Conservation (phyloP, 148 eudicot species). For the Cornus kousa region DNA sequence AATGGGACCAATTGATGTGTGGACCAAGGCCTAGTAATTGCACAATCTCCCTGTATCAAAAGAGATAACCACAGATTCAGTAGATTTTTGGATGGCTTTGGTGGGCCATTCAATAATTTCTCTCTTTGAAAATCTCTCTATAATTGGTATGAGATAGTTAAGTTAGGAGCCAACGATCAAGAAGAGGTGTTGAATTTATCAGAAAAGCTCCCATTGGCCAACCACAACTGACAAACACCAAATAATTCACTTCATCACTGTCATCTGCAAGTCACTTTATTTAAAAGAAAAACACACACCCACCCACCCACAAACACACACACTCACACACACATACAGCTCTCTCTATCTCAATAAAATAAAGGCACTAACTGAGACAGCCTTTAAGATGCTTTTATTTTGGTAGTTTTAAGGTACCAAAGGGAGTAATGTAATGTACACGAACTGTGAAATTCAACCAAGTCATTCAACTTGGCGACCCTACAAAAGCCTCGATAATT, state of each 20-base stretch:
- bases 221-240: not conserved
- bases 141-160: not conserved
- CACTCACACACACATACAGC: slow-evolving; percentile 8
- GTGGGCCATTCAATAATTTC: slow-evolving; percentile 9
- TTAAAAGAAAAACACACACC: not conserved
- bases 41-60: not conserved
- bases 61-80: not conserved
- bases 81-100: not conserved
- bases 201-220: slow-evolving; percentile 11
- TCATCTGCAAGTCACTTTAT: slow-evolving; percentile 9
- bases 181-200: not conserved
- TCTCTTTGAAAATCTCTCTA: slow-evolving; percentile 2
- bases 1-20: not conserved
- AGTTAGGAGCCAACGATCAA: not conserved
- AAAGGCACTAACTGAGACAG: not conserved
- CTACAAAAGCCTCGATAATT: slow-evolving; percentile 11
- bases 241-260: slow-evolving; percentile 13
- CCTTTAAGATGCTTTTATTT: slow-evolving; percentile 5
- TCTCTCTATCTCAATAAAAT: not conserved
- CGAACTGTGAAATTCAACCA: slow-evolving; percentile 9
- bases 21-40: not conserved
- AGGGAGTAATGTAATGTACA: slow-evolving; percentile 19
- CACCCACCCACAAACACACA: slow-evolving; percentile 1
- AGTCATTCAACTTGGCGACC: slow-evolving; percentile 6
- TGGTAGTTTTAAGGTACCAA: slow-evolving; percentile 15